Base-by-base conservation (phyloP, 441 rosid genomes). In the Corymbia citriodora region DNA sequence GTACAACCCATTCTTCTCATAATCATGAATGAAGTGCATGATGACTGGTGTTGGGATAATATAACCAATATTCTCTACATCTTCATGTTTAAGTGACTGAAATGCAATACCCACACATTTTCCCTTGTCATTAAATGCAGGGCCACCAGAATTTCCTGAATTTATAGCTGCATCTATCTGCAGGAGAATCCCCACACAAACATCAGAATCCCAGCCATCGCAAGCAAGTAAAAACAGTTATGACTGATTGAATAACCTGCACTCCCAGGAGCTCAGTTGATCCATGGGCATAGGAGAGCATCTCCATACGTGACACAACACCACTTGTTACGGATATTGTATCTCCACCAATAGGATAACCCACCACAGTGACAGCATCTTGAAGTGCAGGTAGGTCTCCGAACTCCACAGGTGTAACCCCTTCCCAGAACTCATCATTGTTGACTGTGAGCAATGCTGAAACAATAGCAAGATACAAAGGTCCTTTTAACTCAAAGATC, bases 81-180 rank as follows among this genome's bases (percentile, higher is more conserved):
- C 99, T 91, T 98, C 99, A 90, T 96, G 97, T 93, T 97, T 98
- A 70, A 97, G 95, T 36, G 99, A 98, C 91, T 98, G 99, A 94
- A 98, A 98, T 31, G 99, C 99, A 94, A 98, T 97, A 49, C 99
- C 99, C 4, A 97, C 99, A 91, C 99, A 97, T 55, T 93, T 94
- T 4, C 98, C 99, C 92, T 95, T 95, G 90, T 98, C 99, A 92
- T 92, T 96, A 91, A 98, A 98, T 17, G 99, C 99, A 91, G 99
- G 99, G 36, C 99, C 99, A 89, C 99, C 99, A 83, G 99, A 96
- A 88, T 98, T 98, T 88, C 99, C 99, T 8, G 99, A 96, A 90
- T 98, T 98, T 90, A 98, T 96, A 89, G 99, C 99, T 74, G 99
- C 99, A 94, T 98, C 99, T 74, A 97, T 97, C 98, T 96, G 94